phyloP scores from a whole-genome alignment of 768 basidiomycete genomes.

The Termitomyces sp. region DNA sequence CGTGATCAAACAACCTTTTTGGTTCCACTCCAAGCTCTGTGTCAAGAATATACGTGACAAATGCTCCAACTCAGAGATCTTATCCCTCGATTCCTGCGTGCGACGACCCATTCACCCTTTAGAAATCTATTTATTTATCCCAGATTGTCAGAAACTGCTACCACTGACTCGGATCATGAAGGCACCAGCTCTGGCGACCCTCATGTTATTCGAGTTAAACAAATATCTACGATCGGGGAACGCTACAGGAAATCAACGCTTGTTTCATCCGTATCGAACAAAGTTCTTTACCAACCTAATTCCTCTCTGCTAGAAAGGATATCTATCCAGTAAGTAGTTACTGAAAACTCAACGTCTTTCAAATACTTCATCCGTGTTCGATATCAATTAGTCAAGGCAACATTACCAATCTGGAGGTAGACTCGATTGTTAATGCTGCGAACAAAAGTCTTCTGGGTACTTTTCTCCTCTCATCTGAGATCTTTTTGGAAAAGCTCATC shows the following conservation, averaged over 20 bases:
- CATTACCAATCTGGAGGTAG: slow-evolving; percentile 66
- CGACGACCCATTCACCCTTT: background rate
- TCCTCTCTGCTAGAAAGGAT: slow-evolving; percentile 45
- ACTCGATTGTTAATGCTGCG: slow-evolving; percentile 80
- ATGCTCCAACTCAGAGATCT: slow-evolving; percentile 1
- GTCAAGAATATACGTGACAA: background rate
- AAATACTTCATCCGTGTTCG: background rate
- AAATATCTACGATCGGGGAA: slow-evolving; percentile 51
- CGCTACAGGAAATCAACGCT: slow-evolving; percentile 43
- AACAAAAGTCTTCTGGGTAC: slow-evolving; percentile 66
- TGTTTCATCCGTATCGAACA: slow-evolving; percentile 23
- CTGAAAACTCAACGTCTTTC: background rate
- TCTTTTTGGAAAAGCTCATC: background rate
- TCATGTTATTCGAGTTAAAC: slow-evolving; percentile 29
- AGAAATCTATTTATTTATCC: background rate
- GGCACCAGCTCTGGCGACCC: slow-evolving; percentile 11
- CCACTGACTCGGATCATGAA: background rate
- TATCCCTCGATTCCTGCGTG: background rate
- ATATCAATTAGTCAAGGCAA: slow-evolving; percentile 57
- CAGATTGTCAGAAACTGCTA: slow-evolving; percentile 4
- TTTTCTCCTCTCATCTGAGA: slow-evolving; percentile 7
- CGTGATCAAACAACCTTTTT: background rate
- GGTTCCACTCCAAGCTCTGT: background rate
- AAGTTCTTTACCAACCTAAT: slow-evolving; percentile 32
- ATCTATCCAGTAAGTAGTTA: slow-evolving; percentile 55